Conservation (phyloP, 257 asterid genomes). For the Ajuga chamaepitys region DNA sequence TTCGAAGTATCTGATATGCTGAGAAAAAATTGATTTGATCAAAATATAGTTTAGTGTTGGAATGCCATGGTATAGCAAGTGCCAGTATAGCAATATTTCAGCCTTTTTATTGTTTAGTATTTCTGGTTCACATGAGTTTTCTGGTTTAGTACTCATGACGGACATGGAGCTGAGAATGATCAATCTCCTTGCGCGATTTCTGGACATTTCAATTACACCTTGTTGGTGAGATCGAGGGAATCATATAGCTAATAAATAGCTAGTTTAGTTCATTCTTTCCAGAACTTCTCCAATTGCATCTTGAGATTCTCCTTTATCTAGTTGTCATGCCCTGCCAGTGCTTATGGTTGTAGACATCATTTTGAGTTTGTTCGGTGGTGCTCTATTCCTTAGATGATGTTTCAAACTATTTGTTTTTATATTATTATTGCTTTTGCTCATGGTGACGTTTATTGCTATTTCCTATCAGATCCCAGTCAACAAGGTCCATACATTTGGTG, state of each 20-base stretch:
- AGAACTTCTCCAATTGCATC: not conserved
- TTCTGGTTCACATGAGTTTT: conserved; percentile 2
- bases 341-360: not conserved
- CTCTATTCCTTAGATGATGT: not conserved
- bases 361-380: not conserved
- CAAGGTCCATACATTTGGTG: conserved; percentile 80
- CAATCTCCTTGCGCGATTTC: not conserved
- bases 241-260: not conserved
- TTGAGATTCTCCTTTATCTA: conserved; percentile 4
- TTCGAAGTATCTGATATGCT: not conserved
- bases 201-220: not conserved
- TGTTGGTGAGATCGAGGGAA: not conserved
- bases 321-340: not conserved
- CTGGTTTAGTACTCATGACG: not conserved
- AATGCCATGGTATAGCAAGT: not conserved
- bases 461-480: conserved; percentile 82
- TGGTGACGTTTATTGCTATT: conserved; percentile 15
- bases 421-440: not conserved
- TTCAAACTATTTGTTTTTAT: not conserved
- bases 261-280: not conserved
- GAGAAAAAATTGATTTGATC: not conserved
- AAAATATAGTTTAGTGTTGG: not conserved
- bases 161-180: not conserved
- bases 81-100: not conserved
- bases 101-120: not conserved